Evolutionary conservation across 1,284 basidiomycete species (phyloP).

Genomic region (Leccinum variabile): DNA sequence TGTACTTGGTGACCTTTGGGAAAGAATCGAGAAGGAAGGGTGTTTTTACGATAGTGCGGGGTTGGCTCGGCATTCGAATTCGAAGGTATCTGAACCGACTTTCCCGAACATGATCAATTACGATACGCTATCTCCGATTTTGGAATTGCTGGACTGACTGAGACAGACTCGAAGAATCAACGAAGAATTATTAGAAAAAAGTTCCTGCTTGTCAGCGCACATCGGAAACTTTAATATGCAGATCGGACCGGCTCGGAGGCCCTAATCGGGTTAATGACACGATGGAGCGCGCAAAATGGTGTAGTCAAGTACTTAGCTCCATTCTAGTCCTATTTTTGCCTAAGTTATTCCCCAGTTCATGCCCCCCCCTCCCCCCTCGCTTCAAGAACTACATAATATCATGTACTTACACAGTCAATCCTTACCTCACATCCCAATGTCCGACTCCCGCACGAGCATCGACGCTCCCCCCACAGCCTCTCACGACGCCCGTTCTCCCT

Average conservation of each 20-base stretch:
- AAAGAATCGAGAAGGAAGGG: not conserved
- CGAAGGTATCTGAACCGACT: not conserved
- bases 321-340: constrained; percentile 1
- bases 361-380: constrained; percentile 2
- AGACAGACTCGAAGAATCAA: too few relatives aligned
- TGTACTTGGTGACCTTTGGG: not conserved
- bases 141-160: not conserved
- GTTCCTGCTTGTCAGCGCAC: not conserved
- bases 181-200: not conserved
- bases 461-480: not conserved
- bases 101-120: not conserved
- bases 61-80: not conserved
- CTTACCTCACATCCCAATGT: constrained; percentile 6
- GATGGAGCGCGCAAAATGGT: too few relatives aligned
- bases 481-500: not conserved
- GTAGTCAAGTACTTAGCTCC: not conserved
- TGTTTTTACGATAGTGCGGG: not conserved
- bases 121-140: not conserved
- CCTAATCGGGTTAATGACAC: not conserved
- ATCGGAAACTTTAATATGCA: constrained; percentile 1
- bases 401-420: not conserved
- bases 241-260: not conserved
- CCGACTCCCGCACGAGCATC: not conserved
- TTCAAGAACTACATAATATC: constrained; percentile 11
- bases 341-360: constrained; percentile 11